Percentiles rank a stretch among this genome's conserved stretches.
These are phyloP conservation scores for Neoboletus magnificus DNA, from an alignment of 768 basidiomycete species.

Conservation along the genomic window DNA sequence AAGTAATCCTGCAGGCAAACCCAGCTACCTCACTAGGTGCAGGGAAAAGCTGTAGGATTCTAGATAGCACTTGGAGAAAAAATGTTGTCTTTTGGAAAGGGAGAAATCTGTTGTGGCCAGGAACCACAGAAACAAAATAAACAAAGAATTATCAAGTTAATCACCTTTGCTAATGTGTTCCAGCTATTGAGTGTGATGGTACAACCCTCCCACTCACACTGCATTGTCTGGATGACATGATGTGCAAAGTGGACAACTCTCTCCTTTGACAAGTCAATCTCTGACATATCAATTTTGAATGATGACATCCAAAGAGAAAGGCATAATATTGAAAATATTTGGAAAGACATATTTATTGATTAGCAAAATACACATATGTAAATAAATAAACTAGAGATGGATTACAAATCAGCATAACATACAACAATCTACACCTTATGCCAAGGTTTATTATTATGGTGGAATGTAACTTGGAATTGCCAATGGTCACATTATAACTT, in stretches of 20 bases:
- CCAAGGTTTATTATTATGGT: too few species aligned
- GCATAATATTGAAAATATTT: background rate
- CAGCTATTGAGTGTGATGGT: constrained; percentile 27
- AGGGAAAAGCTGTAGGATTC: constrained; percentile 16
- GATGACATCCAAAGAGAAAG: constrained; percentile 4
- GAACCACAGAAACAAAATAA: constrained; percentile 1
- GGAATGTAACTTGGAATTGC: too few species aligned
- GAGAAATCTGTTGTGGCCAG: constrained; percentile 3
- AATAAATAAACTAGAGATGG: constrained; percentile 9
- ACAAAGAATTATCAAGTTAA: constrained; percentile 5
- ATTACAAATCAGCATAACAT: background rate
- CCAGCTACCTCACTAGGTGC: constrained; percentile 4
- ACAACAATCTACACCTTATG: background rate
- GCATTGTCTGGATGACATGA: constrained; percentile 22
- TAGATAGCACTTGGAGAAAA: constrained; percentile 1
- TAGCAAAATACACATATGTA: constrained; percentile 3
- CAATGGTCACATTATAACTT: too few species aligned
- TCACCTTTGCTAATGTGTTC: constrained; percentile 30
- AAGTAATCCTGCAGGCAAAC: constrained; percentile 22
- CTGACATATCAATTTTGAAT: constrained; percentile 14
- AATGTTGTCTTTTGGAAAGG: background rate
- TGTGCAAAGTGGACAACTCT: constrained; percentile 21
- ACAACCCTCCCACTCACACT: constrained; percentile 31
- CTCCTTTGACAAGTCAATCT: constrained; percentile 21
- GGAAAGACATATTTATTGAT: background rate